Evolutionary conservation across 106 monocot genomes (phyloP).

Genomic region (Acanthochlamys bracteata): DNA sequence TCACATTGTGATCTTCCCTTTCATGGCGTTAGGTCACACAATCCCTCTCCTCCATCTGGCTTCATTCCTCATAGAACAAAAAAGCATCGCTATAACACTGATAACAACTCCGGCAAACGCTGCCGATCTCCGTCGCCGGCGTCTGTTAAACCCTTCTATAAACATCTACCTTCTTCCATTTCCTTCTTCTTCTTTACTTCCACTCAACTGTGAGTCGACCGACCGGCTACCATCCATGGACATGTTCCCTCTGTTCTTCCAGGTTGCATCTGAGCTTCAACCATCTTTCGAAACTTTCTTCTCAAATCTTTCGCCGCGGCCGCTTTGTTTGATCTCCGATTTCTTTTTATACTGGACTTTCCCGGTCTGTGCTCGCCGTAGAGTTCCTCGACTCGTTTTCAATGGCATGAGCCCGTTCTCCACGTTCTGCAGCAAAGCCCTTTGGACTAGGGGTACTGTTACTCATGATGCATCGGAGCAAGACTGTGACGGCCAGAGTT

Average conservation of each 20-base stretch:
- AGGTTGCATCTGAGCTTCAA: conserved; percentile 10
- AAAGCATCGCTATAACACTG: conserved; percentile 15
- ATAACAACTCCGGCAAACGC: conserved; percentile 32
- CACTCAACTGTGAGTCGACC: conserved; percentile 11
- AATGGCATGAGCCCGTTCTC: conserved; percentile 41
- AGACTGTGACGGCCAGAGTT: conserved; percentile 1
- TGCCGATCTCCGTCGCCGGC: conserved; percentile 14
- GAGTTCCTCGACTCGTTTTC: conserved; percentile 42
- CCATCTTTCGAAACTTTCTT: conserved; percentile 6
- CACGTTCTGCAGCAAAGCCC: conserved; percentile 16
- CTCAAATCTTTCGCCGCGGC: neutral
- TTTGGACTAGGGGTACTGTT: neutral
- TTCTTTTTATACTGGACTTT: conserved; percentile 33
- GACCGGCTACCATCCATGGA: conserved; percentile 8
- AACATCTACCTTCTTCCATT: conserved; percentile 15
- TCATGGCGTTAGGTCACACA: conserved; percentile 40
- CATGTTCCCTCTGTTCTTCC: conserved; percentile 24
- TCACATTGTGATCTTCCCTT: conserved; percentile 41
- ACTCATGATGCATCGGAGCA: neutral
- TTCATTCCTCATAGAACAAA: conserved; percentile 12
- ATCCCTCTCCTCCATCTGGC: conserved; percentile 40
- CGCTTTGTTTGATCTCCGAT: conserved; percentile 24
- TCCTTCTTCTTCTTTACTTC: conserved; percentile 12
- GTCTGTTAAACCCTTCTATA: conserved; percentile 3
- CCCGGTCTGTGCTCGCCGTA: conserved; percentile 2